phyloP scores from a whole-genome alignment of 495 filamentous ascomycete genomes.

The Penicillium egyptiacum region DNA sequence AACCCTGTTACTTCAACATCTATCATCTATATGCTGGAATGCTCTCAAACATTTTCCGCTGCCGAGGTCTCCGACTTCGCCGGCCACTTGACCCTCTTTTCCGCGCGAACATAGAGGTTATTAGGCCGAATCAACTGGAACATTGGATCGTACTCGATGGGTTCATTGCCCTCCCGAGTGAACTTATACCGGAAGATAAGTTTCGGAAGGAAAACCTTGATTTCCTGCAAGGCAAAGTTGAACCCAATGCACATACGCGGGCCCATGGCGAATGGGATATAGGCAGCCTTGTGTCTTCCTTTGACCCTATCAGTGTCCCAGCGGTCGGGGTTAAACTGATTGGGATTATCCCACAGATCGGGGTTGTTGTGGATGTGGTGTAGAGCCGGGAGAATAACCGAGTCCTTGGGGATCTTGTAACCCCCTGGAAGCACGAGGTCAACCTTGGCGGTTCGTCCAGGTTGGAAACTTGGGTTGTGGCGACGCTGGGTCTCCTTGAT shows the following conservation, averaged over 20 bases:
- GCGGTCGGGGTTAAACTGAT: slow-evolving; percentile 51
- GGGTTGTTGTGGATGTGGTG: slow-evolving; percentile 54
- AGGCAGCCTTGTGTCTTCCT: slow-evolving; percentile 42
- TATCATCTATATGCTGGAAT: neutral
- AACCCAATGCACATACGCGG: slow-evolving; percentile 55
- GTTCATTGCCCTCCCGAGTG: slow-evolving; percentile 34
- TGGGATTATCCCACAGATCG: slow-evolving; percentile 49
- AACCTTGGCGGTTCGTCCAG: slow-evolving; percentile 49
- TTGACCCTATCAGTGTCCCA: slow-evolving; percentile 53
- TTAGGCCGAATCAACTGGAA: slow-evolving; percentile 54
- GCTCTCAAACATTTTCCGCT: neutral
- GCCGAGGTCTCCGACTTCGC: slow-evolving; percentile 10
- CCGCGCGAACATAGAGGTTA: slow-evolving; percentile 51
- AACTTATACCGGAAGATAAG: slow-evolving; percentile 55
- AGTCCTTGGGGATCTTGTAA: slow-evolving; percentile 46
- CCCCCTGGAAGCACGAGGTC: slow-evolving; percentile 55
- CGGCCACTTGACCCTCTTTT: slow-evolving; percentile 28
- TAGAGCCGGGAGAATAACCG: slow-evolving; percentile 47
- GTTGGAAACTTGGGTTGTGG: slow-evolving; percentile 56
- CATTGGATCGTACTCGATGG: slow-evolving; percentile 54
- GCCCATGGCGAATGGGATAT: slow-evolving; percentile 54
- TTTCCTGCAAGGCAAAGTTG: slow-evolving; percentile 55
- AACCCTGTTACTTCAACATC: neutral
- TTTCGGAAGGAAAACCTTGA: slow-evolving; percentile 51
- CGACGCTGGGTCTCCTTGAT: slow-evolving; percentile 57